Evolutionary conservation across 2,329 filamentous ascomycete species (phyloP).

Genomic region (Podosphaera leucotricha): DNA sequence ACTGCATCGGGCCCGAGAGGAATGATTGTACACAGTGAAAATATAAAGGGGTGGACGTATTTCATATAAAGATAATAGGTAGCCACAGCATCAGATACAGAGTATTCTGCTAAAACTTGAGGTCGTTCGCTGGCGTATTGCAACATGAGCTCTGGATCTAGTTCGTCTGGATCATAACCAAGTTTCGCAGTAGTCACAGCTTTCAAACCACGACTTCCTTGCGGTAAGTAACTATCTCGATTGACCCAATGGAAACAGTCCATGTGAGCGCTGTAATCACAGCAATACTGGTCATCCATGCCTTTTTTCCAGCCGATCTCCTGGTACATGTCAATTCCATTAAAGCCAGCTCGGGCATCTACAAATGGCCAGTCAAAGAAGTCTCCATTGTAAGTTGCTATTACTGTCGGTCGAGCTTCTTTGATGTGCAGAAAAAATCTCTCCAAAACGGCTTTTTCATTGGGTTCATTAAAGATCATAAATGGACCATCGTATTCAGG

Average conservation of each 20-base stretch:
- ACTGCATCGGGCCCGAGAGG: slow-evolving; percentile 84
- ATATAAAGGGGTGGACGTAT: slow-evolving; percentile 99
- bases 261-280: slow-evolving; percentile 92
- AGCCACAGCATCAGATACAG: slow-evolving; percentile 92
- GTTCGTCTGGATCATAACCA: slow-evolving; percentile 91
- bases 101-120: slow-evolving; percentile 90
- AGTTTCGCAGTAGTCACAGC: slow-evolving; percentile 95
- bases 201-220: slow-evolving; percentile 90
- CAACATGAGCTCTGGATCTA: slow-evolving; percentile 95
- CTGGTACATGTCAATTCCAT: slow-evolving; percentile 97
- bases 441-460: slow-evolving; percentile 72
- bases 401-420: slow-evolving; percentile 79
- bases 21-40: slow-evolving; percentile 91
- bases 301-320: slow-evolving; percentile 96
- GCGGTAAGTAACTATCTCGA: slow-evolving; percentile 89
- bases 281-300: slow-evolving; percentile 87
- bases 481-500: slow-evolving; percentile 90
- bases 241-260: slow-evolving; percentile 99
- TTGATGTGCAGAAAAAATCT: slow-evolving; percentile 93
- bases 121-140: slow-evolving; percentile 74
- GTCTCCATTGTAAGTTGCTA: slow-evolving; percentile 99
- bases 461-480: slow-evolving; percentile 93
- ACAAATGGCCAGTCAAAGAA: slow-evolving; percentile 99
- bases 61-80: slow-evolving; percentile 99
- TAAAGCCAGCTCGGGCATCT: slow-evolving; percentile 73